A percentile compares a stretch with the other conserved stretches of the same genome.
phyloP scores from a whole-genome alignment of 2,329 filamentous ascomycete genomes.

The Penicillium sclerotigenum region DNA sequence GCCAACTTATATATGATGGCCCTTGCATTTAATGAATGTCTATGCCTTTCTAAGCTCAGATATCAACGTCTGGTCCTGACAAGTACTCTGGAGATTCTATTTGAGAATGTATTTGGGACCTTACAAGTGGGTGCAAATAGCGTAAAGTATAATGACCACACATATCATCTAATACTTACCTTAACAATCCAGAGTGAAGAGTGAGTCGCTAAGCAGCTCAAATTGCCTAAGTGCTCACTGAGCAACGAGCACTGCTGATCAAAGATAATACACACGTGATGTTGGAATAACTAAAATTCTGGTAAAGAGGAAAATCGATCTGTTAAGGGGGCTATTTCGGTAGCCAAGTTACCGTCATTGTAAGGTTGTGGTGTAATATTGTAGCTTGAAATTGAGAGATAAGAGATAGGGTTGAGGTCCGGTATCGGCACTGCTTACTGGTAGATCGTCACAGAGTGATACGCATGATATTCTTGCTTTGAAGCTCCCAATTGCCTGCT shows the following conservation, averaged over 20 bases:
- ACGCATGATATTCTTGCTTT: not conserved
- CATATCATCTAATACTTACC: not conserved
- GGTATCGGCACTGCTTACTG: conserved; percentile 3
- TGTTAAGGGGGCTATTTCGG: not conserved
- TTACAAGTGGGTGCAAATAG: not conserved
- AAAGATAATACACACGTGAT: not conserved
- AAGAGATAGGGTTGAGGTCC: conserved; percentile 3
- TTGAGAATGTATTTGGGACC: no score
- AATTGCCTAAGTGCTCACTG: not conserved
- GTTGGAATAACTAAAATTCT: not conserved
- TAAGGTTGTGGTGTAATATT: not conserved
- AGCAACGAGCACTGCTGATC: not conserved
- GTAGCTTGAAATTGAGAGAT: not conserved
- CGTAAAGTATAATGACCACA: not conserved
- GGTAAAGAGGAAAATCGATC: not conserved
- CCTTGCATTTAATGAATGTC: no score
- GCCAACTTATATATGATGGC: no score
- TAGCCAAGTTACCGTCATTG: not conserved
- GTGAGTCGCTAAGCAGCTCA: not conserved
- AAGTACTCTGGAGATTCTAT: no score
- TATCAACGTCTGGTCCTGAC: no score
- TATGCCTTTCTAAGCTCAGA: no score
- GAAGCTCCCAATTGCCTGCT: not conserved
- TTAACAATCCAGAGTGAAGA: conserved; percentile 1
- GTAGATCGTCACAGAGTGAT: not conserved